A percentile compares a stretch with the other conserved stretches of the same genome.
Conservation (phyloP, 441 rosid species). For the Gossypium schwendimanii region DNA sequence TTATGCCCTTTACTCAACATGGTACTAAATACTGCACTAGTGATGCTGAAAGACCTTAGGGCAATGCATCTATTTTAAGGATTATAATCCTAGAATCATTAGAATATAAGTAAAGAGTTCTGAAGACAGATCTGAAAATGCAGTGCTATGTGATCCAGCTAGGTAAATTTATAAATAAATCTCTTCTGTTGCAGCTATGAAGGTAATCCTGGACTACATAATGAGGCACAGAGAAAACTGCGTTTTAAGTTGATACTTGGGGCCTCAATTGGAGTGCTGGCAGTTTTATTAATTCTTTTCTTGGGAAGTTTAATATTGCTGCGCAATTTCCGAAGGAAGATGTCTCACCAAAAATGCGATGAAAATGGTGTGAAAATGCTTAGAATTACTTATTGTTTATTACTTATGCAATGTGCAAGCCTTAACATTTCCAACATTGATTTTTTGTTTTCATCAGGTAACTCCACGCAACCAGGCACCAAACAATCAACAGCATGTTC, state of each 20-base stretch:
- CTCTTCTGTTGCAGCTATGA: slow-evolving; percentile 42
- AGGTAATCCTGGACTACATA: slow-evolving; percentile 55
- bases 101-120: not conserved
- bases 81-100: not conserved
- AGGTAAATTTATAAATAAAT: not conserved
- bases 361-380: slow-evolving; percentile 44
- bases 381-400: slow-evolving; percentile 5
- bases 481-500: slow-evolving; percentile 51
- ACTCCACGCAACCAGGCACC: slow-evolving; percentile 32
- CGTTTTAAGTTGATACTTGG: slow-evolving; percentile 51
- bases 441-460: slow-evolving; percentile 31
- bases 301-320: slow-evolving; percentile 45
- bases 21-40: not conserved
- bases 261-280: slow-evolving; percentile 42
- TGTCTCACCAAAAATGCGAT: slow-evolving; percentile 21
- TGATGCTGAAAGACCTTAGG: not conserved
- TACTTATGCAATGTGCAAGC: not conserved
- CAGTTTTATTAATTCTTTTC: slow-evolving; percentile 40
- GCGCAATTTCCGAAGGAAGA: slow-evolving; percentile 29
- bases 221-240: slow-evolving; percentile 32
- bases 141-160: not conserved
- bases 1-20: not conserved
- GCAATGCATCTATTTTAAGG: not conserved
- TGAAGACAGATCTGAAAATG: not conserved
- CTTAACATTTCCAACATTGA: slow-evolving; percentile 12